Base-by-base conservation (phyloP, 768 basidiomycete species). In the Mycena pura region DNA sequence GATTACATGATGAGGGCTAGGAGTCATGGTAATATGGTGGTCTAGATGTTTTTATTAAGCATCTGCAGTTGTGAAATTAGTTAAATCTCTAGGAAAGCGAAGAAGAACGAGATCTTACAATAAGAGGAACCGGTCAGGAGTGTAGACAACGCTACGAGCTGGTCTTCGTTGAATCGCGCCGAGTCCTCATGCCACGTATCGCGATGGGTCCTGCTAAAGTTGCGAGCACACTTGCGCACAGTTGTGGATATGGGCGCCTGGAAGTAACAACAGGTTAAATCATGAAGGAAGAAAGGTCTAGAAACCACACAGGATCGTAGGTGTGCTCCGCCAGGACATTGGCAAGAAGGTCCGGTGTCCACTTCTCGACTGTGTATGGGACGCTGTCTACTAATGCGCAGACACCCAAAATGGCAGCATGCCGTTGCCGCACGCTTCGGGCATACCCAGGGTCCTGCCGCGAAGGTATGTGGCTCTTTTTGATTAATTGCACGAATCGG, bases 311-410 rank as follows among this genome's bases (percentile, higher is more conserved):
- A 13, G 95, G 95, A 70, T 95, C 93, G 62, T 95, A 92, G 2
- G 90, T 89, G 72, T 94, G 91, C 67, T 92, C 90, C 10, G 88
- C 89, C 55, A 95, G 79, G 19, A 92, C 83, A 60, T 84, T 88
- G 36, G 91, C 89, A 62, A 96, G 77, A 41, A 97, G 82, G 45
- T 88, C 86, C 0, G 95, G 93, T 85, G 96, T 89, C 91, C 95
- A 99, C 63, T 88, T 87, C 69, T 96, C 96, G 14, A 98, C 90
- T 2, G 95, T 95, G 76, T 97, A 97, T 0, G 96, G 96, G 72
- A 92, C 96, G 57, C 95, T 96, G 68, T 96, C 93, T 31, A 99
- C 86, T 29, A 99, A 79, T 6, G 96, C 93, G 65, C 93, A 93
- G 41, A 96, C 88, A n/a, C 96, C 96, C 46, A 99, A 82, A 57